phyloP scores from a whole-genome alignment of 129 eudicot genomes.

The Oenanthe sinensis region DNA sequence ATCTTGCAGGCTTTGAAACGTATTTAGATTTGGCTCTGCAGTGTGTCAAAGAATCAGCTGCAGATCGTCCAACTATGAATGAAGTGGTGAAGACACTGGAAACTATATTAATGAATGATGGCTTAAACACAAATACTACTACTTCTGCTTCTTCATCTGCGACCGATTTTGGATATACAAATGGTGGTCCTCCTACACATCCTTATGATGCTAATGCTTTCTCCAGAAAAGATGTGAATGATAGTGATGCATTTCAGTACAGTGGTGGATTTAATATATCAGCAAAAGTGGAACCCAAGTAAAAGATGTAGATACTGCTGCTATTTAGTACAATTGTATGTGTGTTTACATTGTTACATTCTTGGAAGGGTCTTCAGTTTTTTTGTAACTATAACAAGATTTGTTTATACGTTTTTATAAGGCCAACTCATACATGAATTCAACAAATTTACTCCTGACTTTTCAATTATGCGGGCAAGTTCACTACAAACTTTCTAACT shows the following conservation, averaged over 20 bases:
- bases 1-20: slow-evolving; percentile 43
- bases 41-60: slow-evolving; percentile 79
- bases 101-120: slow-evolving; percentile 56
- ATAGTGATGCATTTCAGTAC: slow-evolving; percentile 67
- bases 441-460: too few species aligned
- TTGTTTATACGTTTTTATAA: neutral
- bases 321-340: neutral
- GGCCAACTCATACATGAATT: too few species aligned
- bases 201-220: slow-evolving; percentile 41
- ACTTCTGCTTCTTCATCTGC: slow-evolving; percentile 65
- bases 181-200: slow-evolving; percentile 32
- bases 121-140: slow-evolving; percentile 55
- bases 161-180: slow-evolving; percentile 53
- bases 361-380: neutral
- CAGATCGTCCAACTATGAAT: slow-evolving; percentile 85
- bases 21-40: slow-evolving; percentile 67
- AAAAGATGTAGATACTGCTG: neutral
- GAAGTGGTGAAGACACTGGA: slow-evolving; percentile 78
- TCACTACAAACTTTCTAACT: neutral
- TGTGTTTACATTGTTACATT: neutral
- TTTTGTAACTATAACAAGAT: neutral
- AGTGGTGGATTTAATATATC: slow-evolving; percentile 79
- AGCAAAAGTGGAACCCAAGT: slow-evolving; percentile 84
- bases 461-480: neutral
- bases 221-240: slow-evolving; percentile 30